phyloP scores from a whole-genome alignment of 202 grass and related monocot species.

The Saccharum hybrid region DNA sequence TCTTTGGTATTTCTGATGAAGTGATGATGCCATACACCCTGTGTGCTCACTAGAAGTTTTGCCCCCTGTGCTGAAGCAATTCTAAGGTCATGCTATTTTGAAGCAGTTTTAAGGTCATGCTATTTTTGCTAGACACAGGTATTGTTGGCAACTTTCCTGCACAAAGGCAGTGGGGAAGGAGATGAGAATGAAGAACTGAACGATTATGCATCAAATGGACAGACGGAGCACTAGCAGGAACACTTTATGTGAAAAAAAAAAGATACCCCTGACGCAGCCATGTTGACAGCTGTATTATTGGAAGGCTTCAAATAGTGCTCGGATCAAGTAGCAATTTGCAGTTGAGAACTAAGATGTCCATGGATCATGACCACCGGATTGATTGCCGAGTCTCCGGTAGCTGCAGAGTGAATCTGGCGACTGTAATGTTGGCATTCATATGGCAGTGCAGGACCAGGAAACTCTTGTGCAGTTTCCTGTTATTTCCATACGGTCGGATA shows the following conservation, averaged over 20 bases:
- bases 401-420: too few species aligned
- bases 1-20: neutral
- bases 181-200: neutral
- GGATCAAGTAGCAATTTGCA: too few species aligned
- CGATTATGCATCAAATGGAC: neutral
- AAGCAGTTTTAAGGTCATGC: neutral
- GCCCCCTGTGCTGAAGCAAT: neutral
- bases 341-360: too few species aligned
- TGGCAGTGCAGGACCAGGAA: too few species aligned
- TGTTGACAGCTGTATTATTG: too few species aligned
- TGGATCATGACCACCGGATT: too few species aligned
- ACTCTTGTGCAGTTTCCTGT: too few species aligned
- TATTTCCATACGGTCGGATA: too few species aligned
- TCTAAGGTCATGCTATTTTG: neutral
- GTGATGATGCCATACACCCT: neutral
- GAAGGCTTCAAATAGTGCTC: too few species aligned
- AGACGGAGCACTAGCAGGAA: neutral
- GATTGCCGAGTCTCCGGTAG: too few species aligned
- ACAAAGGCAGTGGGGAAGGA: neutral
- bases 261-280: too few species aligned
- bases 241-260: neutral
- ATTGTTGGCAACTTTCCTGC: neutral
- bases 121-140: neutral
- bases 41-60: neutral
- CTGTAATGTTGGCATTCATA: too few species aligned